Base-by-base conservation (phyloP, 257 asterid genomes). In the Thymus mandschuricus region DNA sequence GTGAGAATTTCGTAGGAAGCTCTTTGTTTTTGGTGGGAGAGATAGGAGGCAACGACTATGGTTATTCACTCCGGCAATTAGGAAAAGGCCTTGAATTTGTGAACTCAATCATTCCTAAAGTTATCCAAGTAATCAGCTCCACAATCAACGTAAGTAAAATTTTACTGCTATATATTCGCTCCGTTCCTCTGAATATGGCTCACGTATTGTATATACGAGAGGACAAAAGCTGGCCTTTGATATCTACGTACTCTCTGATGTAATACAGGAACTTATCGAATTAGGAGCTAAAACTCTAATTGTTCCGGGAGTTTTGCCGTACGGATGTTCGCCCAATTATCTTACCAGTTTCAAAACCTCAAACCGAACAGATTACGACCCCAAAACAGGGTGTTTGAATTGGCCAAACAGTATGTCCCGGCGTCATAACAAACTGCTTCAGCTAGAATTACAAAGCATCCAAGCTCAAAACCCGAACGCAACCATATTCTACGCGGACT, bases 301-400 rank as follows among this genome's bases (percentile, higher is more conserved):
- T 40, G 85, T 84, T 12, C 90, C 96, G 0, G 88, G 92, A 8
- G 74, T 75, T 15, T 54, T 83, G 0, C 92, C 96, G 3, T 71
- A 78, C 1, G 92, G 92, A 60, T 88, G 92, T 13, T 43, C 60
- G 0, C 55, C 90, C 1, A 10, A 41, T 8, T 81, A 66, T 65
- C 79, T 84, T 0, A 76, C 92, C 8, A 0, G 52, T 4, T 79
- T 79, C 64, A 50, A 8, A 27, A 80, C 60, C 13, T 67, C 82
- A 3, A 15, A 78, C 10, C 33, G 48, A 40, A 10, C 41, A 1
- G 71, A 80, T 5, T 86, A 84, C 1, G 87, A 86, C 69, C 38
- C 72, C 0, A 34, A 65, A 70, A 69, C 78, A 3, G 91, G 91
- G 0, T 86, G 95, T 66, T 44, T 83, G 0, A 73, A 63, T 34